phyloP scores from a whole-genome alignment of 2,329 filamentous ascomycete genomes.

The Phyllosticta paracitricarpa region DNA sequence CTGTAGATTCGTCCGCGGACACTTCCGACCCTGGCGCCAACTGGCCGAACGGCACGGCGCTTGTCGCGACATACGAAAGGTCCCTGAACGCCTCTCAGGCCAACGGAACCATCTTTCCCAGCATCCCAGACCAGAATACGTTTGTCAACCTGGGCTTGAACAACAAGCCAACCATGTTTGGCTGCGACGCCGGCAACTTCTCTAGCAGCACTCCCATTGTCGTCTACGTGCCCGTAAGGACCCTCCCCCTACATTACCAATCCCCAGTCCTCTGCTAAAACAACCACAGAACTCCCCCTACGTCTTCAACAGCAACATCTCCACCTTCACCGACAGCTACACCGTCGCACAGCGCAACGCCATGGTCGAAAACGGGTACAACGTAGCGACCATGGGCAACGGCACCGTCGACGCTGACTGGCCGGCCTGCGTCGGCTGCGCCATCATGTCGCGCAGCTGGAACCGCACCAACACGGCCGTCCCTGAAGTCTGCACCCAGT shows the following conservation, averaged over 20 bases:
- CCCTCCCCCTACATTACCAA: background rate
- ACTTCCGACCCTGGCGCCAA: conserved; percentile 37
- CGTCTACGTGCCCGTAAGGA: conserved; percentile 64
- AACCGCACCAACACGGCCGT: conserved; percentile 57
- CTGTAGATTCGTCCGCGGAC: conserved; percentile 69
- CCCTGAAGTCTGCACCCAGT: conserved; percentile 62
- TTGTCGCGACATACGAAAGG: conserved; percentile 65
- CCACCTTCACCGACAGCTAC: conserved; percentile 63
- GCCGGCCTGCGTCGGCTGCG: conserved; percentile 80
- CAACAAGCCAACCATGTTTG: conserved; percentile 68
- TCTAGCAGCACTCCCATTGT: conserved; percentile 55
- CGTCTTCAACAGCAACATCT: conserved; percentile 63
- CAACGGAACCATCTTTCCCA: conserved; percentile 63
- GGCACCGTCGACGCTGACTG: conserved; percentile 62
- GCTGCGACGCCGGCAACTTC: conserved; percentile 59
- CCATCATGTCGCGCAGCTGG: conserved; percentile 68
- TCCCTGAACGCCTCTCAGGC: conserved; percentile 45
- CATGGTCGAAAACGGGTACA: conserved; percentile 79
- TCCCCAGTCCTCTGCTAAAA: background rate
- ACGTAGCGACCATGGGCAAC: conserved; percentile 76
- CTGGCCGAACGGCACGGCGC: conserved; percentile 70
- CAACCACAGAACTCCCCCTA: conserved; percentile 61
- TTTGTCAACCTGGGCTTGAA: conserved; percentile 71
- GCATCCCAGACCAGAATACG: conserved; percentile 63
- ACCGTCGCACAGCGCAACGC: conserved; percentile 56